These are phyloP conservation scores for Mediolabrus comicus DNA, from an alignment of 108 stramenopile species.

Conservation along the genomic window DNA sequence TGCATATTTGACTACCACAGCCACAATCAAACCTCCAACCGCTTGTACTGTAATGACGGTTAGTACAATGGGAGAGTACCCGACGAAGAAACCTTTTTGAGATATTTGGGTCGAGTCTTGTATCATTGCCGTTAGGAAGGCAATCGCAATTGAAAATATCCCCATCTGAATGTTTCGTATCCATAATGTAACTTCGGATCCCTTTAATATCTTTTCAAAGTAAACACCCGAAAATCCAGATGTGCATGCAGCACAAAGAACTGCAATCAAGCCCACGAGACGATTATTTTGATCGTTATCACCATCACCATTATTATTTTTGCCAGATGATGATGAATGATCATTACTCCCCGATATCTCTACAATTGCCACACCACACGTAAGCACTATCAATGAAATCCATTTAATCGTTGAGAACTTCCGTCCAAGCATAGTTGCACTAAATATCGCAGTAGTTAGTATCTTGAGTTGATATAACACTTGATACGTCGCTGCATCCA, in stretches of 20 bases:
- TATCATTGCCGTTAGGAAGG: constrained; percentile 67
- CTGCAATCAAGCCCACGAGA: constrained; percentile 84
- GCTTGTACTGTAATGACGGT: constrained; percentile 91
- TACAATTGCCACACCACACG: constrained; percentile 89
- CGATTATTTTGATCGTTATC: constrained; percentile 49
- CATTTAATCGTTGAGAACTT: constrained; percentile 79
- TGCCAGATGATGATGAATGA: too few species aligned
- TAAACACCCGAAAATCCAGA: constrained; percentile 97
- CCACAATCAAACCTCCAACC: constrained; percentile 95
- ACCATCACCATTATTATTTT: not conserved
- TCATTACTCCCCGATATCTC: constrained; percentile 75
- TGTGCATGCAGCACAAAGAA: constrained; percentile 92
- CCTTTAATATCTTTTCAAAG: constrained; percentile 97
- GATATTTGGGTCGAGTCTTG: constrained; percentile 65
- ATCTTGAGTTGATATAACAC: constrained; percentile 98
- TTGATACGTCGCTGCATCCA: constrained; percentile 97
- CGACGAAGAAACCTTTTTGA: constrained; percentile 87
- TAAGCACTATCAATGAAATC: constrained; percentile 86
- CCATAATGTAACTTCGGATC: constrained; percentile 86
- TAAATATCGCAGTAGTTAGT: constrained; percentile 97
- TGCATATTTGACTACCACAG: constrained; percentile 96
- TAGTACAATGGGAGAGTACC: constrained; percentile 85
- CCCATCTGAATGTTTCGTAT: constrained; percentile 98
- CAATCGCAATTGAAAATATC: constrained; percentile 83
- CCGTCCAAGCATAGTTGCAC: constrained; percentile 82